Conservation (phyloP, 306 rosid genomes). For the Prunus persica region DNA sequence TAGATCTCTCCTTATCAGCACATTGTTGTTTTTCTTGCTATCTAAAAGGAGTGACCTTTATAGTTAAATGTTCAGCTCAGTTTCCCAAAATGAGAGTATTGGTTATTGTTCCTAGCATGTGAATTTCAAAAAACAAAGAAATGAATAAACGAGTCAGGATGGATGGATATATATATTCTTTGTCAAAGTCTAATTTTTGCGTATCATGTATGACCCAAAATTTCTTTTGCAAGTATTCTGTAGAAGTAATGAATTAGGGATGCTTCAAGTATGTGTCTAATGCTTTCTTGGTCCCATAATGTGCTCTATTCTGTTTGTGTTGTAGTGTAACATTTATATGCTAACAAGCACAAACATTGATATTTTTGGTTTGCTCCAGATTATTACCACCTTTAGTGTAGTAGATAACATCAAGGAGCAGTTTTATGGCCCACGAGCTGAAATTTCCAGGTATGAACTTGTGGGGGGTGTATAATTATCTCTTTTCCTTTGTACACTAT, state of each 20-base stretch:
- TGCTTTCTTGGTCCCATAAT: neutral
- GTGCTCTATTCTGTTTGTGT: neutral
- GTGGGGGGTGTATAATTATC: neutral
- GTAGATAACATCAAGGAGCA: slow-evolving; percentile 94
- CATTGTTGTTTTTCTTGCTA: neutral
- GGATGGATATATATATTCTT: too few relatives aligned
- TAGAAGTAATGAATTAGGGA: neutral
- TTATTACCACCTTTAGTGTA: slow-evolving; percentile 90
- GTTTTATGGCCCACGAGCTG: slow-evolving; percentile 61
- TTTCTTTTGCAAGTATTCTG: neutral
- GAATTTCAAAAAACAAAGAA: neutral
- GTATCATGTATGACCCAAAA: neutral
- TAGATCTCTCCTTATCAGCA: neutral
- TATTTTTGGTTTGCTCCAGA: slow-evolving; percentile 52
- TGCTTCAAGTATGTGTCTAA: neutral
- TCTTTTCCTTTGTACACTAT: slow-evolving; percentile 19
- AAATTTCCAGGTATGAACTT: slow-evolving; percentile 56
- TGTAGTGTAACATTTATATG: neutral
- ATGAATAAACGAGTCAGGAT: too few relatives aligned
- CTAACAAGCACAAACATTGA: neutral
- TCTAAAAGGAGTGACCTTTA: neutral
- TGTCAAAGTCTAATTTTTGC: neutral
- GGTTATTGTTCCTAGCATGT: neutral
- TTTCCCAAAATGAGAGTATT: too few relatives aligned
- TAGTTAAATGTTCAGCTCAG: too few relatives aligned